Evolutionary conservation across 2,329 filamentous ascomycete species (phyloP).

Genomic region (Aspergillus clavatus): DNA sequence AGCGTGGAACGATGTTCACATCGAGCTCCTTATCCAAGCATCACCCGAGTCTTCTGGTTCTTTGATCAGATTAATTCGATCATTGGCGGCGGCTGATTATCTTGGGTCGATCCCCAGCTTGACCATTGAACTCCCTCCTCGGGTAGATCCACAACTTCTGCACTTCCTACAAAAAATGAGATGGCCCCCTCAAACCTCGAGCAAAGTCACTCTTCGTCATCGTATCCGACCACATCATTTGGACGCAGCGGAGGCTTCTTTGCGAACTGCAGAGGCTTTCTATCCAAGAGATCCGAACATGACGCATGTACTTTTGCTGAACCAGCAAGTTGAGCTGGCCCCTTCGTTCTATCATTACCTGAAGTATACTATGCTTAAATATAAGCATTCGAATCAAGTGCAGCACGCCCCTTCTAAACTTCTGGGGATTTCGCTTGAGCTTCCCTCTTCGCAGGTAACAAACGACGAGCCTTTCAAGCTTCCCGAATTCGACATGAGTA

Average conservation of each 20-base stretch:
- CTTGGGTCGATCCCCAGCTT: slow-evolving; percentile 66
- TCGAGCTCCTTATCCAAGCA: slow-evolving; percentile 83
- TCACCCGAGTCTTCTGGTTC: slow-evolving; percentile 66
- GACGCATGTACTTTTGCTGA: slow-evolving; percentile 79
- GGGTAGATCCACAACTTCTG: slow-evolving; percentile 61
- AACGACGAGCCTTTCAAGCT: slow-evolving; percentile 53
- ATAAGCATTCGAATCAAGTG: slow-evolving; percentile 61
- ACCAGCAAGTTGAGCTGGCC: slow-evolving; percentile 73
- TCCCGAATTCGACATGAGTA: slow-evolving; percentile 29
- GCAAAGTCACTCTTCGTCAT: slow-evolving; percentile 64
- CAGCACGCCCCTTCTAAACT: slow-evolving; percentile 50
- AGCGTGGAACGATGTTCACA: slow-evolving; percentile 72
- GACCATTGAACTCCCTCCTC: slow-evolving; percentile 74
- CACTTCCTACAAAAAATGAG: slow-evolving; percentile 59
- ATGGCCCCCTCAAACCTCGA: slow-evolving; percentile 58
- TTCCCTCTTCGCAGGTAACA: slow-evolving; percentile 57
- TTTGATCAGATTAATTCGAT: slow-evolving; percentile 70
- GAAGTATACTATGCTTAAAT: slow-evolving; percentile 71
- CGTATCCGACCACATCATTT: slow-evolving; percentile 60
- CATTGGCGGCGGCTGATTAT: slow-evolving; percentile 71
- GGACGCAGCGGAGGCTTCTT: slow-evolving; percentile 65
- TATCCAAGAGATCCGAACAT: slow-evolving; percentile 64
- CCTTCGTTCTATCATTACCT: slow-evolving; percentile 82
- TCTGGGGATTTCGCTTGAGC: slow-evolving; percentile 73
- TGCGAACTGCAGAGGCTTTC: slow-evolving; percentile 78